phyloP scores from a whole-genome alignment of 2,329 filamentous ascomycete genomes.

The Pestalotiopsis fici region DNA sequence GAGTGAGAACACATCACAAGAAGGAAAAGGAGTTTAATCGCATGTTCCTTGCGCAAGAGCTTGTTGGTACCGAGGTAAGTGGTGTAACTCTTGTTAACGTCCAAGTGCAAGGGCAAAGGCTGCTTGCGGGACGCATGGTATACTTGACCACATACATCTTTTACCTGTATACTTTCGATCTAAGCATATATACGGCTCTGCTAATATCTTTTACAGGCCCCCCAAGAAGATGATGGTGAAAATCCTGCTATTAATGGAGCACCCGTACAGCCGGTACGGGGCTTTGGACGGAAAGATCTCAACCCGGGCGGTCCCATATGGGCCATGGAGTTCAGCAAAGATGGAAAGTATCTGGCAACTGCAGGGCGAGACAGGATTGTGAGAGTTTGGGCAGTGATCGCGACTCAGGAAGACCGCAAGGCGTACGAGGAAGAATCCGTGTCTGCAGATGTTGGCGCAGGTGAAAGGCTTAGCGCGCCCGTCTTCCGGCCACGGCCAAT shows the following conservation, averaged over 20 bases:
- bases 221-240: constrained; percentile 2
- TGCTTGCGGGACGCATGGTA: too few relatives aligned
- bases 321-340: constrained; percentile 89
- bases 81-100: too few relatives aligned
- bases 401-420: constrained; percentile 76
- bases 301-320: constrained; percentile 72
- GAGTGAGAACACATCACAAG: constrained; percentile 79
- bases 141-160: too few relatives aligned
- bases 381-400: constrained; percentile 85
- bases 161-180: too few relatives aligned
- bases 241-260: constrained; percentile 20
- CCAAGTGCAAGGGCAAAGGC: too few relatives aligned
- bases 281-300: constrained; percentile 34
- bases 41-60: constrained; percentile 88
- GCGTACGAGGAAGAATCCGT: constrained; percentile 71
- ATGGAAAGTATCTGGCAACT: constrained; percentile 89
- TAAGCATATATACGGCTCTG: neutral
- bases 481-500: constrained; percentile 82
- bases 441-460: constrained; percentile 42
- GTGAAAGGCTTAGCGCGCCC: constrained; percentile 77
- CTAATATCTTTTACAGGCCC: constrained; percentile 9
- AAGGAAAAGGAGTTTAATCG: constrained; percentile 80
- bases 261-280: constrained; percentile 9
- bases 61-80: constrained; percentile 55
- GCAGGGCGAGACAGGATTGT: constrained; percentile 86